phyloP scores from a whole-genome alignment of 1,284 basidiomycete species.

The Boletellus dicymbophilus region DNA sequence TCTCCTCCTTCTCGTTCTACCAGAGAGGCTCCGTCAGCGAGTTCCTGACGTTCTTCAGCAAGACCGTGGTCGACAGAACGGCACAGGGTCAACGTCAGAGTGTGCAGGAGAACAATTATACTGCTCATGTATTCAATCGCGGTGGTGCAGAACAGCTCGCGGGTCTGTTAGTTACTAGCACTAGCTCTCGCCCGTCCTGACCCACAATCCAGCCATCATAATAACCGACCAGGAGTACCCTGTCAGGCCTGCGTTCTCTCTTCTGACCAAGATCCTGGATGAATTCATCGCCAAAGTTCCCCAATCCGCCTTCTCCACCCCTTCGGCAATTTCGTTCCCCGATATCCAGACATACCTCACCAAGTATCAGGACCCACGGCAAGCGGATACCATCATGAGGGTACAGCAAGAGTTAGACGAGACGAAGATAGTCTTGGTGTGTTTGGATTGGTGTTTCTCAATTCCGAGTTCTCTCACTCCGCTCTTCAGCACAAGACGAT shows the following conservation, averaged over 20 bases:
- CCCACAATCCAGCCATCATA: conserved; percentile 68
- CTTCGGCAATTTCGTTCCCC: conserved; percentile 65
- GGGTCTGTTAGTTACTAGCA: conserved; percentile 53
- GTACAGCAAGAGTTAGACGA: conserved; percentile 99
- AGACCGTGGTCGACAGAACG: conserved; percentile 93
- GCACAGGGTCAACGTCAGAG: conserved; percentile 87
- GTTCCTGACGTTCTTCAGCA: conserved; percentile 90
- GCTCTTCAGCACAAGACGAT: conserved; percentile 93
- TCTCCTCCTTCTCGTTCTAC: conserved; percentile 94
- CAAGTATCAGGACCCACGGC: conserved; percentile 97
- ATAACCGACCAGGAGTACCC: conserved; percentile 98
- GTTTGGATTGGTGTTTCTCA: neutral
- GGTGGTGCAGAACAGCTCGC: conserved; percentile 79
- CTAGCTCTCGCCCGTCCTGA: neutral
- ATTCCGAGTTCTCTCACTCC: neutral
- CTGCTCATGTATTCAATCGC: conserved; percentile 90
- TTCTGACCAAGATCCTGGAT: conserved; percentile 93
- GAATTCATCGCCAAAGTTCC: conserved; percentile 88
- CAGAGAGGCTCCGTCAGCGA: conserved; percentile 85
- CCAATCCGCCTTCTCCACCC: conserved; percentile 63
- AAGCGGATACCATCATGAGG: conserved; percentile 98
- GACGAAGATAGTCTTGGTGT: conserved; percentile 95
- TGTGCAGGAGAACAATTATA: conserved; percentile 94
- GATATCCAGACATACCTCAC: conserved; percentile 81
- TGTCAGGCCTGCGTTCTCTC: conserved; percentile 93